Evolutionary conservation across 371 early-diverging fungal species (phyloP).

Genomic region (Parasitella parasitica): DNA sequence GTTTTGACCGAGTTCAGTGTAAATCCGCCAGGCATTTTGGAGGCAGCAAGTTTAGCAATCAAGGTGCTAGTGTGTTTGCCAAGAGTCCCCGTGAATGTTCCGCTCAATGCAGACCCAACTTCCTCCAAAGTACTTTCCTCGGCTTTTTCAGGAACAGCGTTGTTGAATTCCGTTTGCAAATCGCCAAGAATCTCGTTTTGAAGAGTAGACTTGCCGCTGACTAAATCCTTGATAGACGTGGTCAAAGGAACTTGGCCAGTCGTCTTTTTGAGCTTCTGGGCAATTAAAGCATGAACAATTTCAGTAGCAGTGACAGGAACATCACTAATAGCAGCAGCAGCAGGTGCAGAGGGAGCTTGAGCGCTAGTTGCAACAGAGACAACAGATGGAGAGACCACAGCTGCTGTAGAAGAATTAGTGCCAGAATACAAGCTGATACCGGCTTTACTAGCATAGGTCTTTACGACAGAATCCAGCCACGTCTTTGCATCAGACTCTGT

Average conservation of each 20-base stretch:
- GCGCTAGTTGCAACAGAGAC: slow-evolving; percentile 51
- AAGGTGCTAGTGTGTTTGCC: slow-evolving; percentile 83
- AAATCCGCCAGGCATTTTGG: slow-evolving; percentile 96
- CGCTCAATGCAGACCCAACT: slow-evolving; percentile 70
- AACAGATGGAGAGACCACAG: slow-evolving; percentile 53
- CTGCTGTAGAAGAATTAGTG: slow-evolving; percentile 54
- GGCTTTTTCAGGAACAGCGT: slow-evolving; percentile 85
- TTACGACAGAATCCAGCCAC: slow-evolving; percentile 80
- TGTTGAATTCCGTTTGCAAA: slow-evolving; percentile 90
- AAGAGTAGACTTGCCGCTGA: slow-evolving; percentile 93
- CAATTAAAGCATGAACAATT: slow-evolving; percentile 79
- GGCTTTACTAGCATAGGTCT: slow-evolving; percentile 74
- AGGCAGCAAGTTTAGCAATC: slow-evolving; percentile 80
- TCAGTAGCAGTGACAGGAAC: slow-evolving; percentile 78
- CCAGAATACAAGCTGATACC: slow-evolving; percentile 70
- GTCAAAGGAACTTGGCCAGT: slow-evolving; percentile 70
- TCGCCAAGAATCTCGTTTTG: slow-evolving; percentile 97
- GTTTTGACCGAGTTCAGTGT: slow-evolving; percentile 78
- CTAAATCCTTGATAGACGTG: slow-evolving; percentile 90
- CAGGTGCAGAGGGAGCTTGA: slow-evolving; percentile 41
- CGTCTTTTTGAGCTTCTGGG: slow-evolving; percentile 90
- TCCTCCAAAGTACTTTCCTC: slow-evolving; percentile 90
- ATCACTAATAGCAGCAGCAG: slow-evolving; percentile 53
- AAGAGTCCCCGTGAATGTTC: slow-evolving; percentile 66
- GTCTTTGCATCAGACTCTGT: slow-evolving; percentile 83